Percentiles rank a stretch among this genome's conserved stretches.
Evolutionary conservation across 2,329 filamentous ascomycete species (phyloP).

Genomic region (Ampelomyces quisqualis): DNA sequence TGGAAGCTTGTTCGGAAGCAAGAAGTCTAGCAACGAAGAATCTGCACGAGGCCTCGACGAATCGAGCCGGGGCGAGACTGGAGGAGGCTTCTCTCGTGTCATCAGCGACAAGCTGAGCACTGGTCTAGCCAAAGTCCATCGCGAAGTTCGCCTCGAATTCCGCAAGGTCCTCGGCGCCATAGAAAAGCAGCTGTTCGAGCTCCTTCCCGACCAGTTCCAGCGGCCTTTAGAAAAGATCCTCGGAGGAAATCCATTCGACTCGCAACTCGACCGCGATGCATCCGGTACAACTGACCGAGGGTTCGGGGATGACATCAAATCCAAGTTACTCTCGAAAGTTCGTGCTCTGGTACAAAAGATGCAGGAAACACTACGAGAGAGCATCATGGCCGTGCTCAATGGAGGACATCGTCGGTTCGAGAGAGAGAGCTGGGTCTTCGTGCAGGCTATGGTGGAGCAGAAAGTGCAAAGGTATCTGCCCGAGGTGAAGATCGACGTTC

Average conservation of each 20-base stretch:
- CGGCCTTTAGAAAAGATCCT: constrained; percentile 32
- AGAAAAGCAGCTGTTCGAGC: constrained; percentile 33
- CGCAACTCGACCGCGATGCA: constrained; percentile 32
- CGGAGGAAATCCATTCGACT: constrained; percentile 34
- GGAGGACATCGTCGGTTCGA: constrained; percentile 35
- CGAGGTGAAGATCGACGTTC: constrained; percentile 32
- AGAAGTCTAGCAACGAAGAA: constrained; percentile 19
- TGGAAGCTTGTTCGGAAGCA: constrained; percentile 29
- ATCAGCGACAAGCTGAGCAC: constrained; percentile 35
- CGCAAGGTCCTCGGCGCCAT: constrained; percentile 32
- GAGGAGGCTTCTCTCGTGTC: constrained; percentile 29
- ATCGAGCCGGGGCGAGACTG: constrained; percentile 11
- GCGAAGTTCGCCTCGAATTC: constrained; percentile 34
- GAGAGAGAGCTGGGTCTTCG: constrained; percentile 34
- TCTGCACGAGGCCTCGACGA: constrained; percentile 22
- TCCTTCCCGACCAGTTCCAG: constrained; percentile 33
- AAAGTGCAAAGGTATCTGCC: constrained; percentile 34
- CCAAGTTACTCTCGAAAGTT: constrained; percentile 28
- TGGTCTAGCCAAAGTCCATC: constrained; percentile 32
- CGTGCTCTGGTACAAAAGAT: constrained; percentile 30
- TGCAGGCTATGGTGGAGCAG: constrained; percentile 34
- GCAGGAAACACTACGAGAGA: constrained; percentile 33
- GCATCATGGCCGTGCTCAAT: constrained; percentile 33
- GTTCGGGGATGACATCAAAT: constrained; percentile 34
- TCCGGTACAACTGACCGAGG: constrained; percentile 23